Conservation (phyloP, 2,329 filamentous ascomycete genomes). For the Exserohilum rostratum region DNA sequence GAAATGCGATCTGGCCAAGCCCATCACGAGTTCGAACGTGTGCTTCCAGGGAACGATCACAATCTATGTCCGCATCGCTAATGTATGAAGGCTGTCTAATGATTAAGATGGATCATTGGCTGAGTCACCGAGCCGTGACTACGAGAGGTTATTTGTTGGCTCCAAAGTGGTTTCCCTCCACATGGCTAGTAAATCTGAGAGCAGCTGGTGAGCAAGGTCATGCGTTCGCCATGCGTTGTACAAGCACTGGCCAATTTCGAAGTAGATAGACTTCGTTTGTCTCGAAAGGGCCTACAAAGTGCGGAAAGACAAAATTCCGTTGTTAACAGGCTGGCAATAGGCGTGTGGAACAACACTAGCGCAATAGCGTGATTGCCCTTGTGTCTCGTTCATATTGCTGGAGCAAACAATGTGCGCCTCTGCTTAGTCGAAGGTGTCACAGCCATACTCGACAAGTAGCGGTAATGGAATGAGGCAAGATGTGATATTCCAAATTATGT, state of each 20-base stretch:
- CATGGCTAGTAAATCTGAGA: background rate
- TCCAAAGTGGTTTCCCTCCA: background rate
- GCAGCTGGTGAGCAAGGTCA: background rate
- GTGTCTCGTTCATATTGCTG: background rate
- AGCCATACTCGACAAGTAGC: background rate
- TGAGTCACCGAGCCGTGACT: background rate
- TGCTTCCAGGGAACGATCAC: background rate
- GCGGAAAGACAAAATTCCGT: background rate
- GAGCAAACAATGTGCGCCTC: slow-evolving; percentile 4
- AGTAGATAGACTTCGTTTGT: background rate
- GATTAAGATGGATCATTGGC: background rate
- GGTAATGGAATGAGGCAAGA: background rate
- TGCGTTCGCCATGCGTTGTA: background rate
- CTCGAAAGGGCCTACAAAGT: background rate
- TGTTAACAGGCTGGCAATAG: background rate
- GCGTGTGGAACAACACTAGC: background rate
- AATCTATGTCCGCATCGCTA: background rate
- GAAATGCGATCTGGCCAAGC: background rate
- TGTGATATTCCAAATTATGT: background rate
- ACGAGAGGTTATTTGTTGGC: background rate
- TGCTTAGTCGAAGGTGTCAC: background rate
- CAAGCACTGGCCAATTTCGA: background rate
- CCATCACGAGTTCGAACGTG: background rate
- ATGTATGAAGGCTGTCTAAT: background rate
- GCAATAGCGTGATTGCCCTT: background rate